These are phyloP conservation scores for Schizothecium vesticola DNA, from an alignment of 495 filamentous ascomycete genomes.

Conservation along the genomic window DNA sequence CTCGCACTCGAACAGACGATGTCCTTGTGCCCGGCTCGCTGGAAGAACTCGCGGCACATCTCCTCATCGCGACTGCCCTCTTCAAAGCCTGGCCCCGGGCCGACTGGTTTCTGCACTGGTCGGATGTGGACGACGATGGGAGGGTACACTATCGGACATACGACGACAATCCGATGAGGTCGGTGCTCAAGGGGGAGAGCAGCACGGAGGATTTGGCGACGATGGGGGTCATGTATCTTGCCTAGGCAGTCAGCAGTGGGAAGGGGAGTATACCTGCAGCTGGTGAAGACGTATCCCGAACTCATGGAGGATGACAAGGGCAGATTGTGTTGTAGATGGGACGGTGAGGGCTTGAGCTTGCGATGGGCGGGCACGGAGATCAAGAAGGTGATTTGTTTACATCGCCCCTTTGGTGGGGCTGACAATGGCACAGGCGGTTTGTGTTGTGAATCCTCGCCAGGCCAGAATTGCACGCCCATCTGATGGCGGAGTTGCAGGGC, in stretches of 20 bases:
- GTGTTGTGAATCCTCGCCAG: constrained; percentile 30
- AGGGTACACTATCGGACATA: neutral
- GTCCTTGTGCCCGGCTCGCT: neutral
- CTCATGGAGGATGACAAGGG: constrained; percentile 23
- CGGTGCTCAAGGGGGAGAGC: neutral
- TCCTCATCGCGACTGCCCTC: neutral
- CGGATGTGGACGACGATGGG: neutral
- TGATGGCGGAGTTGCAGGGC: constrained; percentile 27
- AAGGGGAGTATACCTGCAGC: constrained; percentile 18
- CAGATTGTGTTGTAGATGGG: constrained; percentile 9
- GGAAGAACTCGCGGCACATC: neutral
- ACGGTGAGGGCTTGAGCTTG: constrained; percentile 28
- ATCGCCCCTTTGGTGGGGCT: neutral
- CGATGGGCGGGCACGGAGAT: constrained; percentile 30
- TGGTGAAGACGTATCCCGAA: constrained; percentile 16
- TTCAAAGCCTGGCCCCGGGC: neutral
- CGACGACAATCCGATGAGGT: neutral
- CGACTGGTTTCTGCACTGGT: neutral
- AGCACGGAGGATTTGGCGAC: neutral
- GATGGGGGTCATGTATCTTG: neutral
- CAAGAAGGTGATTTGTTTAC: constrained; percentile 13
- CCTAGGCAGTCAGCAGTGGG: neutral
- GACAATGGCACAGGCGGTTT: constrained; percentile 16
- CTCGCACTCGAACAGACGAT: neutral
- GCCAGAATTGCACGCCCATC: constrained; percentile 21